Percentiles rank a stretch among this genome's conserved stretches.
Evolutionary conservation across 2,329 filamentous ascomycete species (phyloP).

Genomic region (Colletotrichum spinosum): DNA sequence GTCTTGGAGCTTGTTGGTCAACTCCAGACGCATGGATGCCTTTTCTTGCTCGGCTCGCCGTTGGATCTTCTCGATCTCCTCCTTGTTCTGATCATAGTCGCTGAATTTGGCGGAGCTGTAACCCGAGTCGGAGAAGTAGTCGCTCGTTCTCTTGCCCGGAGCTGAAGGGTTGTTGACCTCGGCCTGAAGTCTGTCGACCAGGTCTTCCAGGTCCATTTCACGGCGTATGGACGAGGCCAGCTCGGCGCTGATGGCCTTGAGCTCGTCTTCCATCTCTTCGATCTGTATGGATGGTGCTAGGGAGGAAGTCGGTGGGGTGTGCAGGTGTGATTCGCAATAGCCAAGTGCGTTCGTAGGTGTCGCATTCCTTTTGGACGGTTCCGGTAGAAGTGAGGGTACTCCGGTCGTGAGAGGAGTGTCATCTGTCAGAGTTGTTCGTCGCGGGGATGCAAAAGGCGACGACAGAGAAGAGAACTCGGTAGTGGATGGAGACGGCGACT

Average conservation of each 20-base stretch:
- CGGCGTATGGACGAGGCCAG: constrained; percentile 91
- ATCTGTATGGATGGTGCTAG: constrained; percentile 66
- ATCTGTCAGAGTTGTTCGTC: constrained; percentile 52
- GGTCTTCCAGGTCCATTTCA: constrained; percentile 96
- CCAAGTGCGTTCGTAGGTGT: constrained; percentile 56
- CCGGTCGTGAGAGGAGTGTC: constrained; percentile 45
- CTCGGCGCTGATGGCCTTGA: constrained; percentile 93
- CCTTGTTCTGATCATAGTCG: constrained; percentile 70
- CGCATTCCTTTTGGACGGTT: constrained; percentile 54
- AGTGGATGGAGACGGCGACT: constrained; percentile 57
- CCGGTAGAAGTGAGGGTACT: constrained; percentile 33
- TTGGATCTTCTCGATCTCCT: constrained; percentile 85
- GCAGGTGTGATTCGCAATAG: constrained; percentile 64
- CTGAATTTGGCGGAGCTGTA: constrained; percentile 85
- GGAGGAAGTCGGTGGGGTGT: constrained; percentile 57
- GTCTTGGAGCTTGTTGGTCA: constrained; percentile 84
- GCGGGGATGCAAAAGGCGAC: constrained; percentile 61
- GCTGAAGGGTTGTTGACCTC: constrained; percentile 72
- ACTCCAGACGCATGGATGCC: constrained; percentile 84
- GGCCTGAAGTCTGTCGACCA: constrained; percentile 88
- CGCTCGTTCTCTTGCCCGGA: constrained; percentile 83
- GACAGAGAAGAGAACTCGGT: constrained; percentile 66
- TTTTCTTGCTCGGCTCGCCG: constrained; percentile 91
- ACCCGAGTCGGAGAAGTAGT: constrained; percentile 98
- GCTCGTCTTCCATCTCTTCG: constrained; percentile 92